Base-by-base conservation (phyloP, 2,329 filamentous ascomycete genomes). In the Colletotrichum trifolii region DNA sequence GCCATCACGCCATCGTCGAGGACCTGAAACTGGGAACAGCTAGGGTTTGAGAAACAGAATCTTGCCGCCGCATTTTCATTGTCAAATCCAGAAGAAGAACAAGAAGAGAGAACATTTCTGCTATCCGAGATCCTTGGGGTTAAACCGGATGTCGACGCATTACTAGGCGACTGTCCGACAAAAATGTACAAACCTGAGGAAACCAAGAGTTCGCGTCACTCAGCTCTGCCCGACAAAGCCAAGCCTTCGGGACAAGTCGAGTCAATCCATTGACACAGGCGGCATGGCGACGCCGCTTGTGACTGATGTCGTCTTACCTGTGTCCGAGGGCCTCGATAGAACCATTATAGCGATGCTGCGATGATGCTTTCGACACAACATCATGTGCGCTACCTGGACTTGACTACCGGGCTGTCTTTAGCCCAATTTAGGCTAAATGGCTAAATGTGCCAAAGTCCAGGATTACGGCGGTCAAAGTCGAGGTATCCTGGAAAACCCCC, bases 401-500 rank as follows among this genome's bases (percentile, higher is more conserved):
- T 47, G 25, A 56, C 52, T 48, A 50, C 58, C 47, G 46, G 45
- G 62, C 42, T 12, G 12, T 12, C 38, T 56, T 65, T 56, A 65
- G 58, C 62, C 62, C 62, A 38, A 48, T 17, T 62, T 11, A 53
- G 62, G 58, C 58, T 65, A 65, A 65, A 65, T 63, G 58, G 58
- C 11, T 56, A 45, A 54, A 62, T 62, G 25, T 42, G 42, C 17
- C 17, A 62, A 33, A 50, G 38, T 15, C 56, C 54, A 50, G 57
- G 56, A 43, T 42, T 15, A 40, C 47, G 43, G 48, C 12, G 47
- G 38, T 33, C 55, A 60, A 34, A 15, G 43, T 49, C 39, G 52
- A 46, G 39, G 40, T 42, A 54, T 33, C 62, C 46, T 61, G 50
- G 50, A 40, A 9, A 34, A 12, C 54, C 35, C 38, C 34, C 54